Conservation (phyloP, 129 eudicot species). For the Saposhnikovia divaricata region DNA sequence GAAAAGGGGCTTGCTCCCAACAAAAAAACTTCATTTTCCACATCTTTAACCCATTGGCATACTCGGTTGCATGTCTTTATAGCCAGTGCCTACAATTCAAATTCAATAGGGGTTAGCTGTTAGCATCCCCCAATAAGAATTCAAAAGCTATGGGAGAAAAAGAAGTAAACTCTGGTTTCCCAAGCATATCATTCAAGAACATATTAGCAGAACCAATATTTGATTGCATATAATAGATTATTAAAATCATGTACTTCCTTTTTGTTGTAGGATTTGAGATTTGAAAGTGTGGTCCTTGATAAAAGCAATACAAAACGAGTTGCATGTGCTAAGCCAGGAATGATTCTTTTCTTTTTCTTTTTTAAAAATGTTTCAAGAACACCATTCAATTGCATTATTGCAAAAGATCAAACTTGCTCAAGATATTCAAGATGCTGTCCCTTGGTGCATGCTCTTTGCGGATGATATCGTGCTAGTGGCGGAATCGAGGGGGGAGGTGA, state of each 20-base stretch:
- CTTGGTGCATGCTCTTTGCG: no score
- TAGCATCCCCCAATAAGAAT: background rate
- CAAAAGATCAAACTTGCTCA: background rate
- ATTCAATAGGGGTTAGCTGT: conserved; percentile 1
- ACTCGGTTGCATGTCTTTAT: conserved; percentile 80
- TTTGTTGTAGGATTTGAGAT: background rate
- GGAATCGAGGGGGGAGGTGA: no score
- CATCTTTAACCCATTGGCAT: conserved; percentile 92
- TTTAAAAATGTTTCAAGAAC: background rate
- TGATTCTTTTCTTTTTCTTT: background rate
- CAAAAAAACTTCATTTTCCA: conserved; percentile 85
- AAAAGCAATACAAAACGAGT: background rate
- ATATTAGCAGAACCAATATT: background rate
- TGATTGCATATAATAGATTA: background rate
- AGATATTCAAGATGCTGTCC: no score
- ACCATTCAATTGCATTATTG: background rate
- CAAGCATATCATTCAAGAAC: background rate
- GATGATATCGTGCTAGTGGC: no score
- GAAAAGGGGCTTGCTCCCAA: conserved; percentile 90
- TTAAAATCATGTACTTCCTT: background rate
- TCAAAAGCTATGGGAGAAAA: background rate
- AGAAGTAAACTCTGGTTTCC: background rate
- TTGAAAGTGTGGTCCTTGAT: background rate
- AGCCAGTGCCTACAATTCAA: conserved; percentile 62
- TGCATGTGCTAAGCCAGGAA: background rate